Evolutionary conservation across 805 yeast genomes (phyloP), one percentile per base, ranked within the genome.

Genomic region (Starmera dryadoides): DNA sequence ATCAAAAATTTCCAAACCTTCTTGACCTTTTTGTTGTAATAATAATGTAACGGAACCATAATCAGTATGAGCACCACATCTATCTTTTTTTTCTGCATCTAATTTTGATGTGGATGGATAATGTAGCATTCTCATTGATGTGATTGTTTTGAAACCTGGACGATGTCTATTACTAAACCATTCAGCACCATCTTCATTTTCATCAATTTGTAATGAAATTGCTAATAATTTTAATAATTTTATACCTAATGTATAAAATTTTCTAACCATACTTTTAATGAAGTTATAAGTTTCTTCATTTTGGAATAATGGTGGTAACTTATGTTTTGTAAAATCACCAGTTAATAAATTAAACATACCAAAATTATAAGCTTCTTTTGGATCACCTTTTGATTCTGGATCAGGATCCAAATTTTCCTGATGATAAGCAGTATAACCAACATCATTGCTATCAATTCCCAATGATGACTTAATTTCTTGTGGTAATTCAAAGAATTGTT

Each of bases 21-120:
- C 85, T 52, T 82, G 84, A 30, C 68, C 72, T 45, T 69, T 66
- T 38, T 74, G 69, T 56, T 83, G 91, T 57, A 83, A 80, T 37
- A 84, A 62, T 28, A 82, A 59, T 0, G 91, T 82, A 46, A 81
- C 59, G 3, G 84, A 69, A 4, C 91, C 93, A 50, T 82, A 83
- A 51, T 84, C 93, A 0, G 91, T 82, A 47, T 84, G 93, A 9
- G 91, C 89, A 26, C 91, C 93, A 6, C 89, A 89, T 34, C 84
- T 64, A 34, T 79, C 71, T 19, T 67, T 72, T 35, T 57, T 64
- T 12, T 46, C 48, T 23, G 50, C 45, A 17, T 33, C 37, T 3
- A 36, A 25, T 15, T 30, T 17, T 64, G 52, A 5, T 14, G 30
- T 23, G 20, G 36, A 12, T 1, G 89, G 91, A 52, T 83, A 83